Base-by-base conservation (phyloP, 1,284 basidiomycete species). In the Volvariella volvacea region DNA sequence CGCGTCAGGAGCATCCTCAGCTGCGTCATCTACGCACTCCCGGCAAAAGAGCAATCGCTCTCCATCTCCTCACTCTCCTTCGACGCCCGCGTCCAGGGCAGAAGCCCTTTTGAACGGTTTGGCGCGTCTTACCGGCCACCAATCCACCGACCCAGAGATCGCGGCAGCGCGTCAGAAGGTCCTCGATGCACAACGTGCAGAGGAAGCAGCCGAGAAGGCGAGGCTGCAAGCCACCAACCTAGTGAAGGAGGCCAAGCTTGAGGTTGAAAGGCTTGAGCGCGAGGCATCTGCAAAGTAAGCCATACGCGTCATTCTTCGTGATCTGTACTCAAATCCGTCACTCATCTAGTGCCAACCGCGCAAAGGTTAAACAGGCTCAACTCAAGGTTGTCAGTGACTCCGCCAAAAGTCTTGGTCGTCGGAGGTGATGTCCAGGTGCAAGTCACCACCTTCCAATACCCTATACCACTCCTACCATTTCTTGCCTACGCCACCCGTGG, bases 241-340 rank as follows among this genome's bases (percentile, higher is more conserved):
- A 30, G 77, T 77, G 12, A 63, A 62, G 30, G 71, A 72, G 48
- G 79, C 80, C 2, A 62, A 63, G 31, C 70, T 76, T 21, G 76
- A 80, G 46, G 73, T 80, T 36, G 64, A 65, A 45, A 59, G 64
- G 19, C 63, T 81, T 10, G 78, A 82, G 57, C 61, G 60, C 37
- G 77, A 80, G 51, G 73, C 73, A 4, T 47, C 67, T 32, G 74
- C 78, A 55, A 78, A 80, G 79, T 81, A 58, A 54, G 78, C 63
- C n/a, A n/a, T n/a, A n/a, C n/a, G 12, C 25, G 25, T 28, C 25
- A 36, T 36, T 4, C 14, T 20, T 30, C 16, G n/a, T n/a, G n/a
- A n/a, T n/a, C n/a, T n/a, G n/a, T n/a, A n/a, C n/a, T n/a, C n/a
- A n/a, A n/a, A n/a, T n/a, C n/a, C n/a, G n/a, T n/a, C n/a, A n/a